Base-by-base conservation (phyloP, 2,329 filamentous ascomycete species). In the Paraconiothyrium sp. region DNA sequence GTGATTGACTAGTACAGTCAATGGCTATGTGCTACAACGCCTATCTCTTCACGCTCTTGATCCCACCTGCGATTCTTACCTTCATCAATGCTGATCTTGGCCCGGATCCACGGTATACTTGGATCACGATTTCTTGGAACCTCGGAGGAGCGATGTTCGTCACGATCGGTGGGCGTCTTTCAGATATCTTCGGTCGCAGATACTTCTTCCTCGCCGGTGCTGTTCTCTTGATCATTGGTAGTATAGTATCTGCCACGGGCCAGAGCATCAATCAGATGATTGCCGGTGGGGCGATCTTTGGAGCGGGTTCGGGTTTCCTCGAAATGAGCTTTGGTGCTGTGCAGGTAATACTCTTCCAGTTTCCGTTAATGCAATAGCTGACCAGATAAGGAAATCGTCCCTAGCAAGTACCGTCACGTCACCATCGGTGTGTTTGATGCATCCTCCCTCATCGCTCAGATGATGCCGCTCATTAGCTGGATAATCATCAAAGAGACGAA, bases 201-300 rank as follows among this genome's bases (percentile, higher is more conserved):
- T 76, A 67, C 50, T 76, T 76, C 57, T 75, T 76, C 62, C 59
- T 76, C 30, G 70, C 72, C 0, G 80, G 79, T 6, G 73, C 77
- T 14, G 41, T 71, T 14, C 69, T 77, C 11, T 70, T 74, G 27
- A 72, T 80, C 32, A 62, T 77, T 32, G 79, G 79, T 9, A 73
- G 72, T 24, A 75, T 82, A 32, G 74, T 82, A 14, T 78, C 79
- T 4, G 79, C 79, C 0, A 81, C 78, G 1, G 79, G 77, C 6
- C 66, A 75, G 50, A 73, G 57, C 57, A 81, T 82, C 62, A 71
- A 74, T 32, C 74, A 78, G 57, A 81, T 81, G 78, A 81, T 82
- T 57, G 77, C 72, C 4, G 75, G 75, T 20, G 78, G 79, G 14
- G 77, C 74, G 10, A 67, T 82, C 24, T 80, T 82, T 55, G 79